Percentiles rank a stretch among this genome's conserved stretches.
These are phyloP conservation scores for Stenocarpella maydis DNA, from an alignment of 2,329 filamentous ascomycete genomes.

Conservation along the genomic window DNA sequence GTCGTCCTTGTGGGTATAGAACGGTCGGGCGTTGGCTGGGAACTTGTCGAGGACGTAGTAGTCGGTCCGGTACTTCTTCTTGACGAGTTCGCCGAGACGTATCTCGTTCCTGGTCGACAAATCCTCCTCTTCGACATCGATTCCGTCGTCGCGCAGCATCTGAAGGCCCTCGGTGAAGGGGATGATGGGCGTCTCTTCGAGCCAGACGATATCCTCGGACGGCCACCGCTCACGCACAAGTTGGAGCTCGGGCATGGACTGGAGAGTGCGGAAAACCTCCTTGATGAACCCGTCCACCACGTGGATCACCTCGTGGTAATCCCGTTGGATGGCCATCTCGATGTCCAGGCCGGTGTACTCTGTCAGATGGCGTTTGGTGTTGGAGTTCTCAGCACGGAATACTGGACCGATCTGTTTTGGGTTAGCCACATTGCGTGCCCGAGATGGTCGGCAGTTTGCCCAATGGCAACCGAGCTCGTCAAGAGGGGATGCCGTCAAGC, in stretches of 20 bases:
- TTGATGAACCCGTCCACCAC: conserved; percentile 80
- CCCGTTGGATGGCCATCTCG: conserved; percentile 88
- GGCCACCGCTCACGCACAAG: conserved; percentile 85
- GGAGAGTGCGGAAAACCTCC: conserved; percentile 73
- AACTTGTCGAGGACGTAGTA: conserved; percentile 97
- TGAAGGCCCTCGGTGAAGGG: conserved; percentile 81
- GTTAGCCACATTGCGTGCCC: background rate
- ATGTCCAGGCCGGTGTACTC: conserved; percentile 94
- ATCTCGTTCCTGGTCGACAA: conserved; percentile 88
- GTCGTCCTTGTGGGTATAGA: conserved; percentile 89
- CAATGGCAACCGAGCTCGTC: background rate
- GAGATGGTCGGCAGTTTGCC: background rate
- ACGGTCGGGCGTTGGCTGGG: conserved; percentile 82
- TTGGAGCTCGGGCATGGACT: conserved; percentile 73
- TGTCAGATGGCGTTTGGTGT: conserved; percentile 92
- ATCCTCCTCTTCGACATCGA: conserved; percentile 76
- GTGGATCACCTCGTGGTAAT: conserved; percentile 87
- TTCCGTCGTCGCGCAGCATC: conserved; percentile 84
- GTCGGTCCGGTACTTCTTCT: conserved; percentile 86
- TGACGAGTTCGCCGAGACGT: conserved; percentile 82
- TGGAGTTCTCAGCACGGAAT: conserved; percentile 94
- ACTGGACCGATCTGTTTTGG: conserved; percentile 73
- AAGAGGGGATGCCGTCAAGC: background rate
- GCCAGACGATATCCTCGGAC: conserved; percentile 84
- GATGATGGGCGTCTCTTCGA: conserved; percentile 84